Evolutionary conservation across 2,329 filamentous ascomycete species (phyloP), one percentile per base, ranked within the genome.

Genomic region (Cryoendolithus antarcticus): DNA sequence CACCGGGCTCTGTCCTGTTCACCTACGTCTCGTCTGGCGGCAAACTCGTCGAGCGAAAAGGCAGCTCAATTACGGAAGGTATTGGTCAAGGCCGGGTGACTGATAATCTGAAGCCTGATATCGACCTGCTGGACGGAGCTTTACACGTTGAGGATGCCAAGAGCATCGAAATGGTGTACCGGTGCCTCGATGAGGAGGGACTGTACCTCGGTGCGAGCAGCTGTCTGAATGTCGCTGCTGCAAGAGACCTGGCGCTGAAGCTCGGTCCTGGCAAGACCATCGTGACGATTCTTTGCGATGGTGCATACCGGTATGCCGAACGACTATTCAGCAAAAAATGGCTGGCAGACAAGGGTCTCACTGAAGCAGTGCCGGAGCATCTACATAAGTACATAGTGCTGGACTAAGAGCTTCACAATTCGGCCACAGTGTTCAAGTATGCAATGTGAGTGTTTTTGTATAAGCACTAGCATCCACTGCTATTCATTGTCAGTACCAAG

Each of bases 51-150:
- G 89, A 95, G 57, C 74, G 91, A 36, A 67, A 69, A 2, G 91
- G 91, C 7, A 80, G 82, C 39, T 91, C 82, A 56, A 96, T 98
- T 64, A 98, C 91, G 2, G 91, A 98, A 66, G 91, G 91, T 15
- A 98, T 98, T 54, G 91, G 91, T 12, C 91, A 96, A 67, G 91
- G 91, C 30, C 82, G 91, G 38, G 75, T 98, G 37, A 98, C 91
- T 10, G 85, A 94, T 57, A 98, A 98, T 63, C 66, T 98, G 48
- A 70, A 76, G 62, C 83, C 82, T 4, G 91, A 98, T 54, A 73
- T 98, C 42, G 80, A 72, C 44, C 69, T 93, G 33, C 56, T 96
- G 10, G 91, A 96, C 63, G 88, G 81, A 43, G 85, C 86, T 29
- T 56, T 98, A 53, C 72, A 80, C 58, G 86, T 98, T 51, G 73